Evolutionary conservation across 352 stramenopile species (phyloP), one percentile per base, ranked within the genome.

Genomic region (Globisporangium cederbergense): DNA sequence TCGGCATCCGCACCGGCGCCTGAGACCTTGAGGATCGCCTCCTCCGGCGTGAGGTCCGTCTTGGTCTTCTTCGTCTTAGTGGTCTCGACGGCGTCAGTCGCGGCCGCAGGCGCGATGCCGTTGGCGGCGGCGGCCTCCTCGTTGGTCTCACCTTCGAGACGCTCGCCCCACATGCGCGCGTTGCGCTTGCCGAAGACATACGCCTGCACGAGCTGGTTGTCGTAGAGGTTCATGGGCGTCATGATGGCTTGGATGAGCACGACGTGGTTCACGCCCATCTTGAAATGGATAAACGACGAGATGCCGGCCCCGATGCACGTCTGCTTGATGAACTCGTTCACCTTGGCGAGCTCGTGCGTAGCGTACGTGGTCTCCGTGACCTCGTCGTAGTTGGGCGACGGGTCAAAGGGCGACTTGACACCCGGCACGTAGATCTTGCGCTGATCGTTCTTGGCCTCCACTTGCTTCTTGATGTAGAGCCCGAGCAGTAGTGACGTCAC

Each of bases 181-280:
- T 82, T 78, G 54, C 74, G 67, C 28, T 75, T 74, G 32, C 82
- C 79, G n/a, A 94, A 71, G 47, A 94, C 73, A 60, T 91, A 91
- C 40, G 79, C 82, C 66, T 90, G 79, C 59, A 94, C 78, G 36
- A 94, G 77, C 32, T 74, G 56, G 60, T 94, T 94, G 68, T 94
- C 85, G 70, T 81, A 94, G 1, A 94, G 69, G 69, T 94, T 94
- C 58, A 94, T 76, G 54, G 85, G 85, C 60, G 82, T 86, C 85
- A 94, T 94, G 70, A 92, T 73, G 53, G 83, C 85, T 69, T 94
- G 85, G 69, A 94, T 94, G 65, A 94, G 69, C 54, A 94, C 81
- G n/a, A 94, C 85, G 62, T 94, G 85, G 75, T 94, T 94, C 34
- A 94, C 83, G 53, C 85, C 83, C 78, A 94, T 89, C 62, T 90